Evolutionary conservation across 2,329 filamentous ascomycete genomes (phyloP).

Genomic region (Alternaria burnsii): DNA sequence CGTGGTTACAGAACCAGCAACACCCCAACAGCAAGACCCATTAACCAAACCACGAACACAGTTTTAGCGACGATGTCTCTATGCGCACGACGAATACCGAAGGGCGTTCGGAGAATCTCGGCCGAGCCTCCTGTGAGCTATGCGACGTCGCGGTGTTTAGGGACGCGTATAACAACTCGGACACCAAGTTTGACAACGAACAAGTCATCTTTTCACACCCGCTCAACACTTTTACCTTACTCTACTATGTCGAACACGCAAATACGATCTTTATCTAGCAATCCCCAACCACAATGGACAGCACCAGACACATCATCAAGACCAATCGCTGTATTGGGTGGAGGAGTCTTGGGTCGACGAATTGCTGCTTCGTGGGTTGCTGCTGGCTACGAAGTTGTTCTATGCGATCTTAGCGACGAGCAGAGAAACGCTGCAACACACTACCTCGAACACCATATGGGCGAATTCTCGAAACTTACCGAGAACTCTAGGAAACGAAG

Average conservation of each 20-base stretch:
- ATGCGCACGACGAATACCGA: conserved; percentile 4
- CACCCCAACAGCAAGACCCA: neutral
- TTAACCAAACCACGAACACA: neutral
- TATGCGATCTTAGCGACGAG: conserved; percentile 19
- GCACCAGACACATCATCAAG: conserved; percentile 14
- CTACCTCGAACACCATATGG: conserved; percentile 17
- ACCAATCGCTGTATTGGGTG: conserved; percentile 19
- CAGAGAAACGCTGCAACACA: conserved; percentile 17
- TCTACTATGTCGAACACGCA: conserved; percentile 3
- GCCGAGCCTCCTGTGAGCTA: neutral
- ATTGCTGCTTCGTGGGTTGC: conserved; percentile 23
- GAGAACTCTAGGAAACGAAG: neutral
- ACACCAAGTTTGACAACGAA: accelerated
- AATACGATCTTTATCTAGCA: conserved; percentile 4
- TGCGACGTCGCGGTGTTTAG: neutral
- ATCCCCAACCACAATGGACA: conserved; percentile 9
- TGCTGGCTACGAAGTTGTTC: conserved; percentile 15
- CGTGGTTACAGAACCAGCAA: neutral
- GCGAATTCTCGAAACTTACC: conserved; percentile 10
- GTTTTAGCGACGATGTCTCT: neutral
- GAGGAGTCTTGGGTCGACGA: conserved; percentile 20
- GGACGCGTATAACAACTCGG: neutral
- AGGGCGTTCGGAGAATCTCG: neutral
- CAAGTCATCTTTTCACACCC: neutral
- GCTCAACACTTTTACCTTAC: neutral